Conservation (phyloP, 2,329 filamentous ascomycete species). For the Neocucurbitaria cava region DNA sequence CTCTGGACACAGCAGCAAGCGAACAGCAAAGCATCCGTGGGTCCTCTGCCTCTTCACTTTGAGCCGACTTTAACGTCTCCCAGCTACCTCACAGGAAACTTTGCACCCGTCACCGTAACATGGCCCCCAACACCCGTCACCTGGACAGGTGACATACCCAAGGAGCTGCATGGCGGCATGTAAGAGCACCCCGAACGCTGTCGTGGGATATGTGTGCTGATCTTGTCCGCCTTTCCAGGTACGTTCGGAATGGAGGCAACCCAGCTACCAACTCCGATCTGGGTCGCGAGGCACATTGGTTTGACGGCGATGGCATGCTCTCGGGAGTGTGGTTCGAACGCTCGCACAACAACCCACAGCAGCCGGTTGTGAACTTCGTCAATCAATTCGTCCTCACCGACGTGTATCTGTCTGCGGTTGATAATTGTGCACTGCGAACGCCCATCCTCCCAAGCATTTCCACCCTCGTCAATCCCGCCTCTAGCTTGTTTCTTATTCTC, state of each 20-base stretch:
- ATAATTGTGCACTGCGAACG: constrained; percentile 55
- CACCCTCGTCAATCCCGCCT: constrained; percentile 67
- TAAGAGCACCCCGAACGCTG: constrained; percentile 39
- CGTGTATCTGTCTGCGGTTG: constrained; percentile 63
- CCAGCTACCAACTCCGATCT: constrained; percentile 68
- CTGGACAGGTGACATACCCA: constrained; percentile 65
- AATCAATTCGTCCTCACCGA: constrained; percentile 75
- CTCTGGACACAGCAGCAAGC: constrained; percentile 24
- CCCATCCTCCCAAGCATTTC: constrained; percentile 73
- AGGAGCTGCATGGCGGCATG: constrained; percentile 71
- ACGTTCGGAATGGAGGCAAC: constrained; percentile 75
- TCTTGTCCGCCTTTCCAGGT: background rate
- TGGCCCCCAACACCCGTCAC: constrained; percentile 64
- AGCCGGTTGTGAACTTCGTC: constrained; percentile 68
- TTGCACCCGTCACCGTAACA: constrained; percentile 68
- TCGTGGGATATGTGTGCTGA: background rate
- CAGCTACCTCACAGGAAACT: constrained; percentile 71
- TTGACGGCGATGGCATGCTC: constrained; percentile 78
- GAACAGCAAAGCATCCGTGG: constrained; percentile 50
- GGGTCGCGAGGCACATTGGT: constrained; percentile 72
- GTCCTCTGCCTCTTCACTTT: background rate
- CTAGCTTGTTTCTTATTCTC: constrained; percentile 59
- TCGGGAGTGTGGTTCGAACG: constrained; percentile 68
- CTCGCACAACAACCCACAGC: constrained; percentile 39
- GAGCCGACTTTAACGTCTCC: constrained; percentile 6